A percentile compares a stretch with the other conserved stretches of the same genome.
Conservation (phyloP, 2,329 filamentous ascomycete species). For the Xylaria digitata region DNA sequence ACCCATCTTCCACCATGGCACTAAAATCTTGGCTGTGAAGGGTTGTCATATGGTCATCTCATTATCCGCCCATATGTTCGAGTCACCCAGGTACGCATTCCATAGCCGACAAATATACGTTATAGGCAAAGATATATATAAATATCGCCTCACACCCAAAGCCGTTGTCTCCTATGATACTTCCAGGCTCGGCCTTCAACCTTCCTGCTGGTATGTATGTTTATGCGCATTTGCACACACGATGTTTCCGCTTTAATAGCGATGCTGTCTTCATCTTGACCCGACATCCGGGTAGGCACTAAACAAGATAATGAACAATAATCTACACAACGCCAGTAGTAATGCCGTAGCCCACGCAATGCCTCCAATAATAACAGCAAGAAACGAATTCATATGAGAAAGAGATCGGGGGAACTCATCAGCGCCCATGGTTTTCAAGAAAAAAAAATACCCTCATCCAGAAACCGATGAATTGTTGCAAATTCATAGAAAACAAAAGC, state of each 20-base stretch:
- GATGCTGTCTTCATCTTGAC: background rate
- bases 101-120: too few relatives aligned
- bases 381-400: background rate
- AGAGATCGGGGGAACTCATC: background rate
- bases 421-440: background rate
- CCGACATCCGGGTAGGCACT: background rate
- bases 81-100: background rate
- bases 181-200: background rate
- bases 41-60: background rate
- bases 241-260: background rate
- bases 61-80: background rate
- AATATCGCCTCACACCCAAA: background rate
- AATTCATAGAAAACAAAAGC: background rate
- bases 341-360: constrained; percentile 17
- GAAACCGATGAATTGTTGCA: background rate
- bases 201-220: background rate
- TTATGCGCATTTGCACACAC: background rate
- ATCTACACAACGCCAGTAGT: constrained; percentile 25
- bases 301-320: background rate
- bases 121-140: background rate
- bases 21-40: background rate
- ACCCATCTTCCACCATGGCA: background rate
- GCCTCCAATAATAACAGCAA: background rate
- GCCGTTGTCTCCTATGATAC: background rate
- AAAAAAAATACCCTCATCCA: background rate